phyloP scores from a whole-genome alignment of 2,329 filamentous ascomycete genomes.

The Sordariomycetes sp. region DNA sequence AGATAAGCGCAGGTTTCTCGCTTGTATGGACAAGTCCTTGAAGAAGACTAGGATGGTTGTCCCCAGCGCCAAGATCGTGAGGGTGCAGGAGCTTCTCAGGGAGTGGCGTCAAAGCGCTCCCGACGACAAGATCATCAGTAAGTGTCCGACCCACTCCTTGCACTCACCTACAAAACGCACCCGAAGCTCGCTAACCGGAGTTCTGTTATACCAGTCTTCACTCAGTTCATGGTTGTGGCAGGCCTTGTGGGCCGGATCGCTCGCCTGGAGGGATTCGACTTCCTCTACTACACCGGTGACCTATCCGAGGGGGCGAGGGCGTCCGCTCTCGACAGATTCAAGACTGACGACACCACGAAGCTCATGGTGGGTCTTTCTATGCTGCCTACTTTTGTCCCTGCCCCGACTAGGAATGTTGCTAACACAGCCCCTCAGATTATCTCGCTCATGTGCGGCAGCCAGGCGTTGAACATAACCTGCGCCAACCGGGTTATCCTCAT shows the following conservation, averaged over 20 bases:
- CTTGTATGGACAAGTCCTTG: not conserved
- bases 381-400: not conserved
- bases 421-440: slow-evolving; percentile 16
- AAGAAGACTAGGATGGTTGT: not conserved
- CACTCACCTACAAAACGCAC: not conserved
- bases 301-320: slow-evolving; percentile 5
- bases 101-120: slow-evolving; percentile 18
- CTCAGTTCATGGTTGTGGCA: slow-evolving; percentile 19
- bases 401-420: slow-evolving; percentile 4
- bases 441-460: slow-evolving; percentile 21
- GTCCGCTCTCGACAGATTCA: slow-evolving; percentile 12
- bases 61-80: slow-evolving; percentile 20
- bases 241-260: slow-evolving; percentile 25
- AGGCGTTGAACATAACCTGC: slow-evolving; percentile 26
- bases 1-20: not conserved
- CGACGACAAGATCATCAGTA: slow-evolving; percentile 27
- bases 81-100: slow-evolving; percentile 12
- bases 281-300: slow-evolving; percentile 25
- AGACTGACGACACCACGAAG: slow-evolving; percentile 6
- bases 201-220: slow-evolving; percentile 18
- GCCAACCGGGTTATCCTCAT: slow-evolving; percentile 43
- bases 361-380: slow-evolving; percentile 18
- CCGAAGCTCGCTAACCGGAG: not conserved
- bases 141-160: not conserved
- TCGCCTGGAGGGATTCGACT: slow-evolving; percentile 14